Evolutionary conservation across 805 yeast genomes (phyloP), one percentile per base, ranked within the genome.

Genomic region (Spathaspora hagerdaliae): DNA sequence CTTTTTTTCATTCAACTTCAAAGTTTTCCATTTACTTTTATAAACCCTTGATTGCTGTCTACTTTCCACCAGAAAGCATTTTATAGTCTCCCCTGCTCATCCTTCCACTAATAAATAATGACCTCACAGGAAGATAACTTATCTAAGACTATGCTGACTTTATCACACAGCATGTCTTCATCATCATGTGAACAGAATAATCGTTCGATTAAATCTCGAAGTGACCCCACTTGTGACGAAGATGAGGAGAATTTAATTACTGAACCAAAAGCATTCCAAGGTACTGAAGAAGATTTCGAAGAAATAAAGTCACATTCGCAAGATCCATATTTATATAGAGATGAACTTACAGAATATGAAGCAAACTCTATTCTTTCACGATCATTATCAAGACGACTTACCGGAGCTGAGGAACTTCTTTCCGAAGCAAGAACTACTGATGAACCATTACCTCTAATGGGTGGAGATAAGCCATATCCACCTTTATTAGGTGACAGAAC

Each of bases 391-490:
- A 51, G 64, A 43, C 46, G 58, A 43, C 46, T 65, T 35, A 58
- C 67, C 6, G 64, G 62, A 27, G 57, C 60, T 15, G 67, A 60
- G 11, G 56, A 58, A 27, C 49, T 65, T 24, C 51, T 63, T 32
- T 53, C 49, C 39, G 56, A 60, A 45, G 69, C 69, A 1, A 15
- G 19, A 31, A 49, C 50, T 26, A 46, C 52, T 13, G 52, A 51
- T 27, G 57, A 51, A 27, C 74, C 73, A 11, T 46, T 69, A 45
- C 74, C 74, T 2, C 43, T 40, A 5, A 85, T 86, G 90, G 94
- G 94, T 36, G 81, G 78, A 7, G 81, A 73, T 31, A 75, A 84
- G 60, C 74, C 70, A 5, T 83, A 69, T 53, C 92, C 92, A 6
- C 82, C 87, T 7, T 44, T 69, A 26, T 70, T 83, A 42, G 85